Evolutionary conservation across 2,329 filamentous ascomycete genomes (phyloP).

Genomic region (Verticillium nubilum): DNA sequence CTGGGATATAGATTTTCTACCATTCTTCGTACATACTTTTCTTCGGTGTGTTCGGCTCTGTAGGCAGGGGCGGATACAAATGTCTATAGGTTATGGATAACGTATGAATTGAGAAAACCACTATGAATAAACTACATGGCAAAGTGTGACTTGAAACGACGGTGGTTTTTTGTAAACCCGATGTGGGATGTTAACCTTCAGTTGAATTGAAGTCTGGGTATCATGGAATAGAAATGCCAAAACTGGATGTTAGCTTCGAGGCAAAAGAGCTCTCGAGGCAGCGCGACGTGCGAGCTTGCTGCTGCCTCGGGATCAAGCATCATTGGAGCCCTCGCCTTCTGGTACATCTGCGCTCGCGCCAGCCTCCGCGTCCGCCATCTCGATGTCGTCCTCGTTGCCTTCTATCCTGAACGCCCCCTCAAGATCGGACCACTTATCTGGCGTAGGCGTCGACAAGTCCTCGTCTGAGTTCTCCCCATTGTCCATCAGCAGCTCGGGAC

Average conservation of each 20-base stretch:
- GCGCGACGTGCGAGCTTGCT: not conserved
- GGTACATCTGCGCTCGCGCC: not conserved
- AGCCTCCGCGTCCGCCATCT: not conserved
- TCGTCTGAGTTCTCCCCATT: not conserved
- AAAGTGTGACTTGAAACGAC: not conserved
- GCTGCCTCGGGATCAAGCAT: not conserved
- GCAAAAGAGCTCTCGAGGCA: not conserved
- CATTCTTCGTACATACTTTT: not conserved
- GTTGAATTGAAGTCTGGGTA: not conserved
- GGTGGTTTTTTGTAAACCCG: not conserved
- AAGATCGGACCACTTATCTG: conserved; percentile 27
- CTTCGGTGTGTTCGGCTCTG: not conserved
- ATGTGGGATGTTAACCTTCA: not conserved
- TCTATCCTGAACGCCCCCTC: conserved; percentile 14
- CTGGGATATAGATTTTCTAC: not conserved
- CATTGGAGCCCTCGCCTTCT: not conserved
- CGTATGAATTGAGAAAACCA: not conserved
- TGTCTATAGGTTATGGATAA: not conserved
- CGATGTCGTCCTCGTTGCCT: conserved; percentile 17
- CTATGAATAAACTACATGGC: not conserved
- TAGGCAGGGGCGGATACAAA: not conserved
- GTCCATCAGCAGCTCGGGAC: not conserved
- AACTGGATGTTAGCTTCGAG: not conserved
- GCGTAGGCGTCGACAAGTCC: conserved; percentile 27
- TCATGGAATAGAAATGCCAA: not conserved